Conservation (phyloP, 2,329 filamentous ascomycete species). For the Dendrostoma leiphaemia region DNA sequence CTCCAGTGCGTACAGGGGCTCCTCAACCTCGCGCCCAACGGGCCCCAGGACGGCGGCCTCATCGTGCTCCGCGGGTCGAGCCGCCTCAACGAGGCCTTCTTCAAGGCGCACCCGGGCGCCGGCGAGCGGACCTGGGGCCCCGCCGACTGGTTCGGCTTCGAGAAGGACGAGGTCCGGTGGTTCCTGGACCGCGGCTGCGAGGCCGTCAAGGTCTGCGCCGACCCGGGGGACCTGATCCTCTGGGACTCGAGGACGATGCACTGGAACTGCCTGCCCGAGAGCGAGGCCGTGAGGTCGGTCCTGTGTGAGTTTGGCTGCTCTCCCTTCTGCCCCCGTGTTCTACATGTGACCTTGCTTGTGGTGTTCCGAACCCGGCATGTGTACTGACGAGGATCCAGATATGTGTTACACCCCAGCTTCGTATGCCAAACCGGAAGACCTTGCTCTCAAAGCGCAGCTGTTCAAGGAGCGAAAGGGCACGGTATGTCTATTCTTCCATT, state of each 20-base stretch:
- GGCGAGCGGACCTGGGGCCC: conserved; percentile 29
- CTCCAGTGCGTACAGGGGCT: conserved; percentile 49
- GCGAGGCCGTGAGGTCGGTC: neutral
- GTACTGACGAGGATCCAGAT: neutral
- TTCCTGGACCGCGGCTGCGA: conserved; percentile 30
- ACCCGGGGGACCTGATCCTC: conserved; percentile 41
- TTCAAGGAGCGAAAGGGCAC: conserved; percentile 3
- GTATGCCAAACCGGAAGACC: conserved; percentile 2
- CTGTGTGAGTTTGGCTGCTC: conserved; percentile 4
- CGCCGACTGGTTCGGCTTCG: conserved; percentile 34
- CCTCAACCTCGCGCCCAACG: conserved; percentile 42
- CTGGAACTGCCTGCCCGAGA: conserved; percentile 24
- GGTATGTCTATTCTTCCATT: neutral
- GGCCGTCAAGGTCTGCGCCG: conserved; percentile 37
- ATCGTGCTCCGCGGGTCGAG: conserved; percentile 35
- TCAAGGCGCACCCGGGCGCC: conserved; percentile 29
- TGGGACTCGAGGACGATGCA: conserved; percentile 39
- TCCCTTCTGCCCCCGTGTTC: neutral
- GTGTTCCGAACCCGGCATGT: neutral
- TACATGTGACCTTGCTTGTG: no score
- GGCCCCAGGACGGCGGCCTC: conserved; percentile 44
- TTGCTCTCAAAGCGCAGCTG: neutral
- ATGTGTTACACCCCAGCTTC: conserved; percentile 5
- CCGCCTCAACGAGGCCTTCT: conserved; percentile 34
- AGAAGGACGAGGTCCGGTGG: conserved; percentile 35